Conservation (phyloP, 2,329 filamentous ascomycete genomes). For the Macroventuria anomochaeta region DNA sequence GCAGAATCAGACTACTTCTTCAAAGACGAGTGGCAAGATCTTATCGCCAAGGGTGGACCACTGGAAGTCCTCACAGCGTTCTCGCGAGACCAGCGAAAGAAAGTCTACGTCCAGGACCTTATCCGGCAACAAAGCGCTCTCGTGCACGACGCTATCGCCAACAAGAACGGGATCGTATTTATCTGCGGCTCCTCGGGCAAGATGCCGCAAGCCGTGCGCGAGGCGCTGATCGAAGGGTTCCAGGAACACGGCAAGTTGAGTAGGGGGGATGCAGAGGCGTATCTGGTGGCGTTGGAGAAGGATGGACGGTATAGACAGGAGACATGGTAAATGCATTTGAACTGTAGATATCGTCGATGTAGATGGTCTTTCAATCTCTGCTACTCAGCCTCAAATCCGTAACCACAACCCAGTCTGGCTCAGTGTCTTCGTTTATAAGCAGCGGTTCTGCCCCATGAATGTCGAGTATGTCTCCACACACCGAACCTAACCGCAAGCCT, state of each 20-base stretch:
- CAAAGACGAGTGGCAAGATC: slow-evolving; percentile 70
- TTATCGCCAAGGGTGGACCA: slow-evolving; percentile 51
- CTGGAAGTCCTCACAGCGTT: slow-evolving; percentile 69
- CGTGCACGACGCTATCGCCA: slow-evolving; percentile 61
- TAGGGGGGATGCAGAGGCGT: slow-evolving; percentile 61
- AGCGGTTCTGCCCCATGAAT: background rate
- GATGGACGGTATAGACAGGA: slow-evolving; percentile 70
- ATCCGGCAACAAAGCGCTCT: slow-evolving; percentile 59
- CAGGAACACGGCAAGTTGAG: slow-evolving; percentile 49
- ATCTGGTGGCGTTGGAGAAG: slow-evolving; percentile 66
- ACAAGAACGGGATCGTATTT: slow-evolving; percentile 61
- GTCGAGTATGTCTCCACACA: background rate
- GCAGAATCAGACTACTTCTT: slow-evolving; percentile 81
- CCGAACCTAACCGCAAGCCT: background rate
- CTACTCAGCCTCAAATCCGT: background rate
- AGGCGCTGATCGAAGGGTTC: slow-evolving; percentile 69
- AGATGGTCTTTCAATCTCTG: background rate
- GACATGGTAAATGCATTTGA: slow-evolving; percentile 63
- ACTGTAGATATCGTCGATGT: too few relatives aligned
- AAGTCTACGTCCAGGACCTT: slow-evolving; percentile 72
- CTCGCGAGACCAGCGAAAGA: slow-evolving; percentile 67
- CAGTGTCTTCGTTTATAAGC: background rate
- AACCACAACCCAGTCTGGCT: slow-evolving; percentile 2
- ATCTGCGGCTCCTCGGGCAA: slow-evolving; percentile 69
- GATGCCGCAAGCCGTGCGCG: slow-evolving; percentile 74